Conservation (phyloP, 257 asterid genomes). For the Nicotiana obtusifolia region DNA sequence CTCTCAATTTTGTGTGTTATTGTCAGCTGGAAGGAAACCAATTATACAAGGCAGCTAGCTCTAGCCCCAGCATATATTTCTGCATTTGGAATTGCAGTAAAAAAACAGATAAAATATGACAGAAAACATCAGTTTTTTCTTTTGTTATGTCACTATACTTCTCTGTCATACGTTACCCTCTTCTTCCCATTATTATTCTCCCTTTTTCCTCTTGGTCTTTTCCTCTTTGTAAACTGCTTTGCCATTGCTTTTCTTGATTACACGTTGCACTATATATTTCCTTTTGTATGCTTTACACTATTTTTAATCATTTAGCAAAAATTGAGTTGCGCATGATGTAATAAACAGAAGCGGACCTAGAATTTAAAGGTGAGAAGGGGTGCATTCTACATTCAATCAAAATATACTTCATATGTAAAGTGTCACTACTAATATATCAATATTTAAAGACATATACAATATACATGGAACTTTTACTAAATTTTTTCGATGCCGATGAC, state of each 20-base stretch:
- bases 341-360: too few species aligned
- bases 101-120: not conserved
- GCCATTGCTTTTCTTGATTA: not conserved
- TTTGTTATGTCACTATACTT: not conserved
- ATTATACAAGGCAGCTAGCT: not conserved
- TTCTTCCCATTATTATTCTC: not conserved
- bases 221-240: not conserved
- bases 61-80: not conserved
- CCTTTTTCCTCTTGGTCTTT: not conserved
- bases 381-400: too few species aligned
- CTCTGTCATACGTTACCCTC: not conserved
- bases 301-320: too few species aligned
- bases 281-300: not conserved
- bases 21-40: constrained; percentile 11
- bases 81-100: not conserved
- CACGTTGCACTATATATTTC: not conserved
- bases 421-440: too few species aligned
- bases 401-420: too few species aligned
- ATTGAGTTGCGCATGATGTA: too few species aligned
- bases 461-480: too few species aligned
- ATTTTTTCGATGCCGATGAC: accelerated
- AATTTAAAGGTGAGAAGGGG: too few species aligned
- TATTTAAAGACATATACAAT: too few species aligned
- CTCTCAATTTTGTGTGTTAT: not conserved
- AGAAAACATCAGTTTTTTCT: not conserved